Conservation (phyloP, 345 rosid genomes). For the Brassica napus region Da-Ae NC_063436.1:10738001-10738500, state of each 20-base stretch:
- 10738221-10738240: conserved; percentile 9
- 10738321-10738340: conserved; percentile 57
- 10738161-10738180: conserved; percentile 39
- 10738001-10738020: conserved; percentile 3
- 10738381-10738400: conserved; percentile 60
- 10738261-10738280: conserved; percentile 10
- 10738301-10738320: conserved; percentile 54
- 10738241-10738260: background rate
- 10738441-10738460: conserved; percentile 24
- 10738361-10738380: conserved; percentile 40
- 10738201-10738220: conserved; percentile 29
- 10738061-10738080: conserved; percentile 17
- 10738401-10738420: conserved; percentile 43
- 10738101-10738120: conserved; percentile 26
- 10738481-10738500: conserved; percentile 58
- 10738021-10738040: conserved; percentile 30
- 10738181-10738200: conserved; percentile 39
- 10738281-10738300: conserved; percentile 22
- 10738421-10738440: background rate
- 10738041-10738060: conserved; percentile 42
- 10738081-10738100: conserved; percentile 3
- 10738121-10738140: conserved; percentile 31
- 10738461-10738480: conserved; percentile 49
- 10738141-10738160: conserved; percentile 37
- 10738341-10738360: conserved; percentile 46